These are phyloP conservation scores for Stephanodiscus triporus DNA, from an alignment of 108 stramenopile species.

Conservation along the genomic window DNA sequence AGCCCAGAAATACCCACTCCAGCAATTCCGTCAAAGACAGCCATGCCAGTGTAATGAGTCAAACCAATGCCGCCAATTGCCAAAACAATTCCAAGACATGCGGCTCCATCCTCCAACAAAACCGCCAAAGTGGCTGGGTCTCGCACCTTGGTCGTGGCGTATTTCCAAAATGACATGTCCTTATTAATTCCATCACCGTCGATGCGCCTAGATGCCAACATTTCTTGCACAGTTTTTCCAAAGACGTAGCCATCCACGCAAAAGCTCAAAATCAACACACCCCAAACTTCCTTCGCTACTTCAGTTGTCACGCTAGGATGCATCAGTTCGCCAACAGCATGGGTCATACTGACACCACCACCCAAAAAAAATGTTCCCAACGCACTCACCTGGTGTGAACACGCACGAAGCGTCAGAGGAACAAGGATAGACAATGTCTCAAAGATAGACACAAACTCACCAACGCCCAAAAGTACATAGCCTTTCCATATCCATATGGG, in stretches of 20 bases:
- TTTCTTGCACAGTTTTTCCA: slow-evolving; percentile 68
- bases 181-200: slow-evolving; percentile 54
- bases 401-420: background rate
- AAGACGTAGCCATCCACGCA: slow-evolving; percentile 90
- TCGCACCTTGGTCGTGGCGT: slow-evolving; percentile 71
- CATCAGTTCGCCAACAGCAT: slow-evolving; percentile 74
- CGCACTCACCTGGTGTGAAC: slow-evolving; percentile 74
- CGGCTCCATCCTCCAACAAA: slow-evolving; percentile 95
- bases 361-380: slow-evolving; percentile 95
- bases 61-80: slow-evolving; percentile 92
- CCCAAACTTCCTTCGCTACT: slow-evolving; percentile 86
- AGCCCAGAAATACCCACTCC: slow-evolving; percentile 89
- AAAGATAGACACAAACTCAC: slow-evolving; percentile 24
- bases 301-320: slow-evolving; percentile 64
- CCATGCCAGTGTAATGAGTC: slow-evolving; percentile 78
- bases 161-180: slow-evolving; percentile 58
- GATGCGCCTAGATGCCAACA: slow-evolving; percentile 42
- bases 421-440: background rate
- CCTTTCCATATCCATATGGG: slow-evolving; percentile 93
- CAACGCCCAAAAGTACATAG: slow-evolving; percentile 82
- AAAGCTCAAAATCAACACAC: slow-evolving; percentile 84
- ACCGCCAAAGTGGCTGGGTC: slow-evolving; percentile 97
- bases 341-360: slow-evolving; percentile 91
- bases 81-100: slow-evolving; percentile 93
- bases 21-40: slow-evolving; percentile 91